Evolutionary conservation across 2,329 filamentous ascomycete species (phyloP).

Genomic region (Colletotrichum chlorophyti): DNA sequence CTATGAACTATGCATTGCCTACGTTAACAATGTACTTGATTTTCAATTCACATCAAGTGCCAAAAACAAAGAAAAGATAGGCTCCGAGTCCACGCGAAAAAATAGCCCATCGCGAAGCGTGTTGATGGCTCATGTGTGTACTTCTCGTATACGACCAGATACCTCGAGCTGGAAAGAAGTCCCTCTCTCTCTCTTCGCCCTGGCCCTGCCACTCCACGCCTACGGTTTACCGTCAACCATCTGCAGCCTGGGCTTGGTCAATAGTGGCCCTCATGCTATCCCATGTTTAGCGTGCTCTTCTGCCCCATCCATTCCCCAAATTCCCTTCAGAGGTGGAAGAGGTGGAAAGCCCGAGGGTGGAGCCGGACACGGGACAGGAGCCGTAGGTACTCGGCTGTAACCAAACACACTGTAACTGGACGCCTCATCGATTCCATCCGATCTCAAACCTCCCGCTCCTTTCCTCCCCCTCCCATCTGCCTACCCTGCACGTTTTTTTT

Average conservation of each 20-base stretch:
- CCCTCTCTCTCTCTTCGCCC: slow-evolving; percentile 1
- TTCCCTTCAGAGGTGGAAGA: slow-evolving; percentile 22
- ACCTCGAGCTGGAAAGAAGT: no score
- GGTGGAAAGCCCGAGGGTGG: neutral
- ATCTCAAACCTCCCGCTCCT: slow-evolving; percentile 14
- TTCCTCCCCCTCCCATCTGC: neutral
- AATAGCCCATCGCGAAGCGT: no score
- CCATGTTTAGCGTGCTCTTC: slow-evolving; percentile 23
- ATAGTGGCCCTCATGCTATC: neutral
- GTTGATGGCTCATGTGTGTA: no score
- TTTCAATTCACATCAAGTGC: no score
- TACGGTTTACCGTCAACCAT: neutral
- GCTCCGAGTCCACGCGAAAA: slow-evolving; percentile 30
- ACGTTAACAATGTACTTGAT: no score
- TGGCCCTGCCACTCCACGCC: neutral
- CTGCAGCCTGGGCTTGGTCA: neutral
- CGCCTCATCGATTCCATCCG: slow-evolving; percentile 24
- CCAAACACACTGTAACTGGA: no score
- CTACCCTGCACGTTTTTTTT: neutral
- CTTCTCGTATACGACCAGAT: no score
- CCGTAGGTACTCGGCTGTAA: slow-evolving; percentile 2
- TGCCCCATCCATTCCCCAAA: slow-evolving; percentile 11
- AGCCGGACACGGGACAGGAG: neutral
- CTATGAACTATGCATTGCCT: no score
- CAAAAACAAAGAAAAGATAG: no score